Evolutionary conservation across 2,329 filamentous ascomycete species (phyloP).

Genomic region (Colletotrichum paranaense): DNA sequence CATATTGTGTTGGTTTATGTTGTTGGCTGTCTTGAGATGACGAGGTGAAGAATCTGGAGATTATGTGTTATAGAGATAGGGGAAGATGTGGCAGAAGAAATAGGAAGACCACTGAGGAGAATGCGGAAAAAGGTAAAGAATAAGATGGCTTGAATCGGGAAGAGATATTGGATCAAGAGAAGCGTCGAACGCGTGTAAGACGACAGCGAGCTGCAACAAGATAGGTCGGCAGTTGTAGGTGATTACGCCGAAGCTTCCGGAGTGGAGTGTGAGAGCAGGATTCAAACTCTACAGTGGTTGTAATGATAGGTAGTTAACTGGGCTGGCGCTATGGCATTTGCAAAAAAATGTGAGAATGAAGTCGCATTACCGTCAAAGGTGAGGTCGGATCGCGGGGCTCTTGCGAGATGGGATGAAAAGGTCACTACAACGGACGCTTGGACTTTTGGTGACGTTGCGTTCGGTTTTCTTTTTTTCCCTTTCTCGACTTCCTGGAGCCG

Average conservation of each 20-base stretch:
- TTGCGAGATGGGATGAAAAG: constrained; percentile 12
- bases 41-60: neutral
- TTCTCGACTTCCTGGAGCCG: neutral
- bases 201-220: neutral
- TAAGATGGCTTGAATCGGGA: neutral
- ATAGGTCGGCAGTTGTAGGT: neutral
- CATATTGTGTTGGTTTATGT: constrained; percentile 32
- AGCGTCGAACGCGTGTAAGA: neutral
- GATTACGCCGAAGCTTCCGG: constrained; percentile 14
- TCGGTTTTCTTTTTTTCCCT: neutral
- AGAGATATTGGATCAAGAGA: neutral
- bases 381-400: constrained; percentile 1
- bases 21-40: neutral
- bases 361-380: neutral
- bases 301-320: neutral
- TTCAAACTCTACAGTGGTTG: neutral
- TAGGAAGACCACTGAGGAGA: no score
- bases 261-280: neutral
- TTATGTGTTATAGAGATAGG: neutral
- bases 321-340: neutral
- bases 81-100: neutral
- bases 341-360: neutral
- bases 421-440: neutral
- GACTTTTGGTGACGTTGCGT: constrained; percentile 23
- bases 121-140: neutral